Conservation (phyloP, 768 basidiomycete genomes). For the Hypholoma sublateritium region DNA sequence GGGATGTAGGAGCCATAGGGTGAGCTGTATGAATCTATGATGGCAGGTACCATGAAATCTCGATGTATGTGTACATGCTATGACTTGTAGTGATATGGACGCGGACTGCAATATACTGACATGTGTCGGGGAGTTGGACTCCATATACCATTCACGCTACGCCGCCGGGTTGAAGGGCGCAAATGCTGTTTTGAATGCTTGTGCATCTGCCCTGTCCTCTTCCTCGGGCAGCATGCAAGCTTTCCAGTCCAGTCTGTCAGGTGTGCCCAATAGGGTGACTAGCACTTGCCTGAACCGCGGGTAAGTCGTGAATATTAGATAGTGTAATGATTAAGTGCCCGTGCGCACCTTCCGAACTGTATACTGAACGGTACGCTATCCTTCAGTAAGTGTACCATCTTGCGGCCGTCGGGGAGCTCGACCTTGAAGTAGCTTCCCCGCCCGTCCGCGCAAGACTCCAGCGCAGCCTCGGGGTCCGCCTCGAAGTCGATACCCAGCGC, state of each 20-base stretch:
- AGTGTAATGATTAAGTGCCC: slow-evolving; percentile 1
- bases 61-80: not conserved
- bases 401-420: slow-evolving; percentile 83
- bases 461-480: slow-evolving; percentile 60
- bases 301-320: slow-evolving; percentile 2
- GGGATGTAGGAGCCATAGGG: too few relatives aligned
- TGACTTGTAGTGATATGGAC: not conserved
- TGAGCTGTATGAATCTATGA: too few relatives aligned
- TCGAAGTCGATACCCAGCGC: slow-evolving; percentile 74
- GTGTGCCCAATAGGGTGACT: slow-evolving; percentile 70
- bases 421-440: slow-evolving; percentile 85
- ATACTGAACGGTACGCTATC: slow-evolving; percentile 79
- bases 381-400: slow-evolving; percentile 84
- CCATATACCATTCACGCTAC: slow-evolving; percentile 5
- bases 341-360: slow-evolving; percentile 87
- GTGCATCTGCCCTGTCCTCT: slow-evolving; percentile 82
- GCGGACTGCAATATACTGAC: not conserved
- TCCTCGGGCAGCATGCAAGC: slow-evolving; percentile 79
- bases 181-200: slow-evolving; percentile 84
- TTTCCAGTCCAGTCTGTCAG: slow-evolving; percentile 91
- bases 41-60: not conserved
- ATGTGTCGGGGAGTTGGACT: not conserved
- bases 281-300: slow-evolving; percentile 66
- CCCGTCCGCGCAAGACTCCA: slow-evolving; percentile 51
- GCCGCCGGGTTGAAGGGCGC: slow-evolving; percentile 62